phyloP scores from a whole-genome alignment of 2,329 filamentous ascomycete species.

The Diplodia scrobiculata region DNA sequence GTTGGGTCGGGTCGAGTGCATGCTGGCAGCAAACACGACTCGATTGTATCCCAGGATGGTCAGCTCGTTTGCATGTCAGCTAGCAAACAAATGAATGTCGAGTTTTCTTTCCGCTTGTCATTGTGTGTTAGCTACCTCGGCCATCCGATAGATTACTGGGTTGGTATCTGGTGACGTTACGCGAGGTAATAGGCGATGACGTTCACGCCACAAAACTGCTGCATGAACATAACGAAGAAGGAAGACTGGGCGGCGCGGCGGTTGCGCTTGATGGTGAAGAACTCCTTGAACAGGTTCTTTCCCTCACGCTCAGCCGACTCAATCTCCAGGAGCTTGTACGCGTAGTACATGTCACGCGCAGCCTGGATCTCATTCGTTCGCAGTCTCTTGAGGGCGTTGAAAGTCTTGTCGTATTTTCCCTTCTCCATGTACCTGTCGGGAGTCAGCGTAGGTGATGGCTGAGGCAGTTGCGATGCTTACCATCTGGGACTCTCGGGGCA shows the following conservation, averaged over 20 bases:
- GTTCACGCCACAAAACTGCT: slow-evolving; percentile 40
- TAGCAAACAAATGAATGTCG: no score
- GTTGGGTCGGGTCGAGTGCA: no score
- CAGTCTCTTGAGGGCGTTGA: slow-evolving; percentile 45
- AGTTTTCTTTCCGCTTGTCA: no score
- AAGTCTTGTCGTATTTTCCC: slow-evolving; percentile 47
- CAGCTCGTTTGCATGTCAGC: no score
- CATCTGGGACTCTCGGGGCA: slow-evolving; percentile 49
- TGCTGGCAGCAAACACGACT: no score
- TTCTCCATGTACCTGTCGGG: slow-evolving; percentile 44
- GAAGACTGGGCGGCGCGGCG: slow-evolving; percentile 41
- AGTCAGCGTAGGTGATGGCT: background rate
- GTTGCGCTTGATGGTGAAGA: slow-evolving; percentile 38
- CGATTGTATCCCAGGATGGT: no score
- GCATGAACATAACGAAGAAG: slow-evolving; percentile 41
- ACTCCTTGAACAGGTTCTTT: slow-evolving; percentile 37
- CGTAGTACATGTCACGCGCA: slow-evolving; percentile 58
- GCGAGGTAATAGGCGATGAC: slow-evolving; percentile 43
- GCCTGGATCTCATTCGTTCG: slow-evolving; percentile 55
- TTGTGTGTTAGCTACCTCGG: no score
- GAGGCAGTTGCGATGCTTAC: slow-evolving; percentile 27
- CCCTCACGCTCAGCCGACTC: slow-evolving; percentile 42
- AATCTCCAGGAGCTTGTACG: slow-evolving; percentile 50
- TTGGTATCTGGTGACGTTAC: no score
- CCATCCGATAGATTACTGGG: no score